These are phyloP conservation scores for Aspergillus bridgeri DNA, from an alignment of 495 filamentous ascomycete species.

Conservation along the genomic window DNA sequence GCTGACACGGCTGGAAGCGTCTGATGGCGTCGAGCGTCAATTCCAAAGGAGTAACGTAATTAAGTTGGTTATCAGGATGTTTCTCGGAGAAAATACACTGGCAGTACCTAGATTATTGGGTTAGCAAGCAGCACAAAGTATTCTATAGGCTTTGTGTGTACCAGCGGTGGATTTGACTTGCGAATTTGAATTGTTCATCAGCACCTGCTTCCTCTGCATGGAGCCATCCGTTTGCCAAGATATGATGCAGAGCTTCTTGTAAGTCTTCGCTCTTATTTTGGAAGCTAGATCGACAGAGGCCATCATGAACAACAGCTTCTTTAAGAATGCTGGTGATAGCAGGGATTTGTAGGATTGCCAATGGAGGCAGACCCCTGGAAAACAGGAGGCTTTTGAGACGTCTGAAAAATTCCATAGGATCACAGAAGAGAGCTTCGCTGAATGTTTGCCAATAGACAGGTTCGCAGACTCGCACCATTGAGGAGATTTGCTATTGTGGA, in stretches of 20 bases:
- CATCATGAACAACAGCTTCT: constrained; percentile 18
- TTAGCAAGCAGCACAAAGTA: constrained; percentile 16
- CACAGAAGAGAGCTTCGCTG: constrained; percentile 10
- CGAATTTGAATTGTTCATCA: constrained; percentile 18
- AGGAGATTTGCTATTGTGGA: constrained; percentile 9
- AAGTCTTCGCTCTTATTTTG: constrained; percentile 10
- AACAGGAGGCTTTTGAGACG: constrained; percentile 8
- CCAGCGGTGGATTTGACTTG: constrained; percentile 22
- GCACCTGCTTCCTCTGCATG: constrained; percentile 13
- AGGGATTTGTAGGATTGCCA: constrained; percentile 9
- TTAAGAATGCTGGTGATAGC: constrained; percentile 11
- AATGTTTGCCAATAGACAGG: constrained; percentile 13
- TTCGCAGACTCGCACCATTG: constrained; percentile 10
- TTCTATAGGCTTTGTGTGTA: constrained; percentile 15
- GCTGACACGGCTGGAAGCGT: constrained; percentile 15
- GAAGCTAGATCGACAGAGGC: constrained; percentile 17
- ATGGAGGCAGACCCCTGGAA: constrained; percentile 15
- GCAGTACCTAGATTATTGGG: constrained; percentile 17
- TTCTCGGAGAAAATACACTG: constrained; percentile 15
- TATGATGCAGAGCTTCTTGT: constrained; percentile 12
- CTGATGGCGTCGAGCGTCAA: constrained; percentile 18
- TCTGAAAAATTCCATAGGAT: constrained; percentile 13
- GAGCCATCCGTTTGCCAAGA: constrained; percentile 24
- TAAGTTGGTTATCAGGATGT: constrained; percentile 13
- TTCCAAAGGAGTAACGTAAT: constrained; percentile 18